Evolutionary conservation across 2,329 filamentous ascomycete genomes (phyloP).

Genomic region (Fusarium nygamai): DNA sequence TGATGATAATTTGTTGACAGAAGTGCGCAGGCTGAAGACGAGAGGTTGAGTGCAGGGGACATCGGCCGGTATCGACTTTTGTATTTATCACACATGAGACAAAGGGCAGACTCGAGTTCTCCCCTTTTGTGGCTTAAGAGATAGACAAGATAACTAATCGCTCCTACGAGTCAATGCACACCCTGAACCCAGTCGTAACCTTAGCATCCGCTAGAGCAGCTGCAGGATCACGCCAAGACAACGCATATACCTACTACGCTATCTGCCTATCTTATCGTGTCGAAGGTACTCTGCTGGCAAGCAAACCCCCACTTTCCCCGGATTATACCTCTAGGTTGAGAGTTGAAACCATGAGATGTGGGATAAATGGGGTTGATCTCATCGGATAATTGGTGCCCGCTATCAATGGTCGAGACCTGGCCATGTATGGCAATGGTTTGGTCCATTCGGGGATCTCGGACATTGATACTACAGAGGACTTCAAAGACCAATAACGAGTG

Average conservation of each 20-base stretch:
- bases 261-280: neutral
- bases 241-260: neutral
- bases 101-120: neutral
- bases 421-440: neutral
- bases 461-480: neutral
- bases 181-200: neutral
- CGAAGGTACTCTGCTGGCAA: neutral
- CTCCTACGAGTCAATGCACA: neutral
- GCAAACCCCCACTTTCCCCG: conserved; percentile 6
- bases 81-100: neutral
- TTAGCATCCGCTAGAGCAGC: neutral
- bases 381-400: neutral
- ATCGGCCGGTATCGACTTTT: neutral
- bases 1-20: neutral
- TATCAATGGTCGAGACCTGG: neutral
- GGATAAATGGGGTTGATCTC: neutral
- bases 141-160: neutral
- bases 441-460: neutral
- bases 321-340: neutral
- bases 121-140: neutral
- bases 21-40: neutral
- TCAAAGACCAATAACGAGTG: neutral
- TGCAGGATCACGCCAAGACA: neutral
- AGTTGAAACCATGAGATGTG: neutral
- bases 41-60: neutral